Percentiles rank a stretch among this genome's conserved stretches.
Conservation (phyloP, 768 basidiomycete species). For the Obba rivulosa region DNA sequence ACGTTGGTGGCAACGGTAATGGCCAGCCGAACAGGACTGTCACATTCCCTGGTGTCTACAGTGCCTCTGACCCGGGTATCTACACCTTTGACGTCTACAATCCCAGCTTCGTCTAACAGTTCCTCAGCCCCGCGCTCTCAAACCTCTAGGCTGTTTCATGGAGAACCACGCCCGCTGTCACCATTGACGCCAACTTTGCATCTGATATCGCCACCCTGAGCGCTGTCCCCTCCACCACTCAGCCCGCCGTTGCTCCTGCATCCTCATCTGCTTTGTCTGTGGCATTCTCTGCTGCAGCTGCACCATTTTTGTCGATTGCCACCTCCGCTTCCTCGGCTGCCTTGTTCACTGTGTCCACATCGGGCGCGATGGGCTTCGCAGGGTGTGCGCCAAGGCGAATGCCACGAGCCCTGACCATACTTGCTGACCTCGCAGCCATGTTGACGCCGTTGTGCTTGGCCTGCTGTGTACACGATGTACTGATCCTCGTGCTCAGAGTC, state of each 20-base stretch:
- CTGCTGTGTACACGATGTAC: too few relatives aligned
- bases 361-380: slow-evolving; percentile 3
- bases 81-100: slow-evolving; percentile 41
- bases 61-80: slow-evolving; percentile 68
- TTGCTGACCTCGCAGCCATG: too few relatives aligned
- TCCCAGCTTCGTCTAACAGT: slow-evolving; percentile 18
- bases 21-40: slow-evolving; percentile 49
- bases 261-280: not conserved
- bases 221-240: not conserved
- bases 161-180: slow-evolving; percentile 6
- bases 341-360: too few relatives aligned
- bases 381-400: slow-evolving; percentile 1
- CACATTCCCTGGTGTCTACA: slow-evolving; percentile 70
- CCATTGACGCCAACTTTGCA: slow-evolving; percentile 13
- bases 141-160: slow-evolving; percentile 15
- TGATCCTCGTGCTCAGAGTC: too few relatives aligned
- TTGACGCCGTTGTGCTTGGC: too few relatives aligned
- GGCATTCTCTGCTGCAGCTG: not conserved
- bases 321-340: slow-evolving; percentile 5
- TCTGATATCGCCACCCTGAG: slow-evolving; percentile 9
- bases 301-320: not conserved
- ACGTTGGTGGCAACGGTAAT: slow-evolving; percentile 46
- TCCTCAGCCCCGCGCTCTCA: slow-evolving; percentile 24
- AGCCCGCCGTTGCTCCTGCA: not conserved
- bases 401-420: not conserved